phyloP scores from a whole-genome alignment of 805 yeast species.

The Barnettozyma populi region DNA sequence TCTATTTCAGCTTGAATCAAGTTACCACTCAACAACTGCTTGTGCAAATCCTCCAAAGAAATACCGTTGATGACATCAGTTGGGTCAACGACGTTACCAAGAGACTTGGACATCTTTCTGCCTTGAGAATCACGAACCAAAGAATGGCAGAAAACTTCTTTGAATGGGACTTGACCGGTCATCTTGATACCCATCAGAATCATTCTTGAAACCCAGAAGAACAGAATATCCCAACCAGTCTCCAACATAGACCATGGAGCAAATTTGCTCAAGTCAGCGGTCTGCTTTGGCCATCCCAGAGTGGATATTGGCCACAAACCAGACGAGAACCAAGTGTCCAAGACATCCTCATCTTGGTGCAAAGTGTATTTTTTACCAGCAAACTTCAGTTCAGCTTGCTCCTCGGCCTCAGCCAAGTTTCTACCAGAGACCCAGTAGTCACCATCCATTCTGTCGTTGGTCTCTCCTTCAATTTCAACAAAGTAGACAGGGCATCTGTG shows the following conservation, averaged over 20 bases:
- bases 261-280: constrained; percentile 68
- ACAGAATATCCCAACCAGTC: constrained; percentile 98
- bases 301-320: constrained; percentile 98
- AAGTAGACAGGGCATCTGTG: constrained; percentile 97
- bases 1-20: constrained; percentile 83
- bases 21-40: constrained; percentile 73
- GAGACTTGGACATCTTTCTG: constrained; percentile 96
- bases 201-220: constrained; percentile 99
- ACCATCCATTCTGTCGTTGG: constrained; percentile 52
- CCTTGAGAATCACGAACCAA: constrained; percentile 99
- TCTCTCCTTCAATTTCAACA: constrained; percentile 69
- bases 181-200: constrained; percentile 83
- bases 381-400: constrained; percentile 71
- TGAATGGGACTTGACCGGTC: constrained; percentile 89
- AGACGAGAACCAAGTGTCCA: constrained; percentile 98
- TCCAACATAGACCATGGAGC: constrained; percentile 92
- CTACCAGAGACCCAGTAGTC: constrained; percentile 91
- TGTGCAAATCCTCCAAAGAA: constrained; percentile 70
- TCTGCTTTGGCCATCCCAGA: constrained; percentile 88
- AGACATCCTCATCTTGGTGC: constrained; percentile 95
- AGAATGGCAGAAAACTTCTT: constrained; percentile 96
- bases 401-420: constrained; percentile 72
- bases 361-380: constrained; percentile 65
- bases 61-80: constrained; percentile 90
- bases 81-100: constrained; percentile 96